Evolutionary conservation across 2,329 filamentous ascomycete genomes (phyloP).

Genomic region (Calonectria hawksworthii): DNA sequence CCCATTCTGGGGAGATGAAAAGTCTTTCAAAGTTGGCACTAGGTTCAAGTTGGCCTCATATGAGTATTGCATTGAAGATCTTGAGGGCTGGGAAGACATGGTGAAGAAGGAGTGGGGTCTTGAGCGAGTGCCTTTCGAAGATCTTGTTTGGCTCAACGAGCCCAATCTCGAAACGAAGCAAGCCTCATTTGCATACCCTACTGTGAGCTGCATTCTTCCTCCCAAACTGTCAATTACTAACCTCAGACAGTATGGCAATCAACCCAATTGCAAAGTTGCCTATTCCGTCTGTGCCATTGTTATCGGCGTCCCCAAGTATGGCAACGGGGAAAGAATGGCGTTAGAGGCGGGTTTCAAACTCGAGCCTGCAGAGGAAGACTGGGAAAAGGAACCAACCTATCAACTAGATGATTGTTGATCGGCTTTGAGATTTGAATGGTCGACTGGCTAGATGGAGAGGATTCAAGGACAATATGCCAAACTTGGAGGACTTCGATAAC

Average conservation of each 20-base stretch:
- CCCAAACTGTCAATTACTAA: background rate
- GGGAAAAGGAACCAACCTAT: background rate
- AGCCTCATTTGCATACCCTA: background rate
- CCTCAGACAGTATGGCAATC: background rate
- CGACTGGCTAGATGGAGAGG: no score
- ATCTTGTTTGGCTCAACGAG: background rate
- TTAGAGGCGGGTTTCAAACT: background rate
- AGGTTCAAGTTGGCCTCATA: background rate
- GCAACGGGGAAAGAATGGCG: background rate
- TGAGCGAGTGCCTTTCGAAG: background rate
- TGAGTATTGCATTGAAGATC: background rate
- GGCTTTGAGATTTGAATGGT: no score
- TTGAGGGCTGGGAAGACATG: background rate
- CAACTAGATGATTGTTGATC: background rate
- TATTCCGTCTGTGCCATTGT: background rate
- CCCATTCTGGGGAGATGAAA: background rate
- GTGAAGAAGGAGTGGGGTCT: background rate
- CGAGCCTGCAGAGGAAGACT: background rate
- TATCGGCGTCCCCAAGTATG: background rate
- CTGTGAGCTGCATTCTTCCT: background rate
- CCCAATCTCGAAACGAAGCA: background rate
- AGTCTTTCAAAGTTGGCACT: background rate
- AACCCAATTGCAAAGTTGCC: background rate
- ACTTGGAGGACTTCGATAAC: no score
- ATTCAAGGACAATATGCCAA: no score